Base-by-base conservation (phyloP, 2,329 filamentous ascomycete species). In the Dactylella cylindrospora region DNA sequence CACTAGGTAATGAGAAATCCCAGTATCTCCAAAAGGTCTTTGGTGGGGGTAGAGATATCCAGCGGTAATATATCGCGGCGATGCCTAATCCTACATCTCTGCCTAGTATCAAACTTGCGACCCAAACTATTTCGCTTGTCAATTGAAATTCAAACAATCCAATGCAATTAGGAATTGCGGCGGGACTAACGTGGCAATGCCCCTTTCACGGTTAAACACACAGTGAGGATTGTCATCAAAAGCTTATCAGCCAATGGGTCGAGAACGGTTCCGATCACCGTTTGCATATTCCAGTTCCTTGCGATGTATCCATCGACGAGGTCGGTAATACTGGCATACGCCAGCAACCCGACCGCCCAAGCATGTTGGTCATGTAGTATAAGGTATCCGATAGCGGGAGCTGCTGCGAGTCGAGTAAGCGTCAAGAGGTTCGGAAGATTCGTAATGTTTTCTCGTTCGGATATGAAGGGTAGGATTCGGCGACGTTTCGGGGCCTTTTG, bases 241-340 rank as follows among this genome's bases (percentile, higher is more conserved):
- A 83, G 81, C 76, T 98, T 98, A 74, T 98, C 93, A 2, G 93
- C 93, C 86, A 96, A 93, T 4, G 93, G 93, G 70, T 95, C 90
- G 65, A 98, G 89, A 23, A 98, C 83, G 50, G 88, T 94, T 50
- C 93, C 93, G 7, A 97, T 89, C 1, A 98, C 91, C 0, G 93
- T 97, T 73, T 93, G 86, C 54, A 89, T 79, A 44, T 91, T 85
- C 83, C 86, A 97, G 61, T 79, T 81, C 32, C 93, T 82, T 20
- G 93, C 93, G 69, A 98, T 93, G 80, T 85, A 97, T 54, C 93
- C 93, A 72, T 98, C 93, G 2, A 97, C 80, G 5, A 95, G 78
- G 71, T 98, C 93, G 0, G 91, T 95, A 68, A 95, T 77, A 39
- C 89, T 90, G 2, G 93, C 91, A 71, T 96, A 96, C 43, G 84